Evolutionary conservation across 73 alveolate genomes (phyloP).

Genomic region (Breviolum minutum): DNA sequence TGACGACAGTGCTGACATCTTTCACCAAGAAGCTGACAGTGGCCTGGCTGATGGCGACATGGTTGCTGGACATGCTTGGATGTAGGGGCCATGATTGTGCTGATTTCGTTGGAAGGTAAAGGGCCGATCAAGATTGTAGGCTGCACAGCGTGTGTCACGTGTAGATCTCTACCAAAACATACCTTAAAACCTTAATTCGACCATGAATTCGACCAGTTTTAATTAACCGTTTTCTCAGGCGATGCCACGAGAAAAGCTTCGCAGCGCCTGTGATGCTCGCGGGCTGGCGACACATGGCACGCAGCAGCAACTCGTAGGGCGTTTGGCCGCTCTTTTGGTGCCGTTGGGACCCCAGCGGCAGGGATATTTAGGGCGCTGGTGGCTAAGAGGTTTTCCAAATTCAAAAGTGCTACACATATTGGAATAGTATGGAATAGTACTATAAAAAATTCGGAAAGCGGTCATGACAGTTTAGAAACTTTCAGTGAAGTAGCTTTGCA

Average conservation of each 20-base stretch:
- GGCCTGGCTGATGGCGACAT: neutral
- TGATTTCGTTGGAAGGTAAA: neutral
- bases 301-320: slow-evolving; percentile 76
- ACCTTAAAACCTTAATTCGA: too few relatives aligned
- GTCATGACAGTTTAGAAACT: too few relatives aligned
- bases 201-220: too few relatives aligned
- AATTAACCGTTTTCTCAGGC: neutral
- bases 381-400: neutral
- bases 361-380: neutral
- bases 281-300: slow-evolving; percentile 48
- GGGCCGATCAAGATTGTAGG: neutral
- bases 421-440: too few relatives aligned
- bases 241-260: slow-evolving; percentile 59
- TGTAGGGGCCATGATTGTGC: neutral
- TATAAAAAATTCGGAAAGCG: too few relatives aligned
- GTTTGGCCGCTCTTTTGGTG: slow-evolving; percentile 84
- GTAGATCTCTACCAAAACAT: too few relatives aligned
- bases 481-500: too few relatives aligned
- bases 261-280: slow-evolving; percentile 60
- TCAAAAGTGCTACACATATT: too few relatives aligned
- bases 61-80: neutral
- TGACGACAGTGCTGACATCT: neutral
- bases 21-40: slow-evolving; percentile 6
- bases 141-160: neutral
- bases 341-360: neutral